Evolutionary conservation across 1,139 yeast species (phyloP), one percentile per base, ranked within the genome.

Genomic region (Candida tunisiensis): DNA sequence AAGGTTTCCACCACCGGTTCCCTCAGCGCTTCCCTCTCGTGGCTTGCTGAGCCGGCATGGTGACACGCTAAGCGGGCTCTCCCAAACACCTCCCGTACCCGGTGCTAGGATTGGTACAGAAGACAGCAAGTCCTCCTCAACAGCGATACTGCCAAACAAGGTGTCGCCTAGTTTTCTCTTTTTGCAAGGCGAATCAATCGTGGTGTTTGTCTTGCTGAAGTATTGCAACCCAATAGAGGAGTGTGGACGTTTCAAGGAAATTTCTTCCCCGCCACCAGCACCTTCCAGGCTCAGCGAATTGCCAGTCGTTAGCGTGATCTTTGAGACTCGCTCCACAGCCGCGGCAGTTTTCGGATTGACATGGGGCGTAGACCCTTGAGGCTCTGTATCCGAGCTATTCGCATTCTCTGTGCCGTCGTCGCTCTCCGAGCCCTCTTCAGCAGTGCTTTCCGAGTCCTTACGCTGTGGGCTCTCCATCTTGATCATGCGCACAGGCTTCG

Each of bases 161-260:
- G 14, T 14, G 5, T 8, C 14, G 14, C 22, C 16, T 3, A 27
- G 26, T n/a, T 32, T 25, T 17, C 36, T 24, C 28, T 31, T 33
- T 19, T 32, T 31, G 25, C 31, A 25, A 3, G 42, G 42, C 15
- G 41, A 37, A 19, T 35, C 38, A 7, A 35, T 36, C 15, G 30
- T 28, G 24, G 35, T 26, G 25, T 35, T 37, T 4, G 40, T 36
- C 15, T 9, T 29, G 38, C 34, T 6, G 34, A 34, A 34, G 26
- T 40, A 44, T 30, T 53, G 57, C 15, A 53, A 33, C 2, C 57
- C 58, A 30, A 52, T 50, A 5, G 50, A 53, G 3, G 56, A 49
- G 30, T 47, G 46, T 16, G 54, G 45, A 27, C 55, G 45, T 32
- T 41, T 51, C 28, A 52, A 28, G 0, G 45, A 36, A 11, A 46